Conservation (phyloP, 257 asterid genomes). For the Thymus mandschuricus region DNA sequence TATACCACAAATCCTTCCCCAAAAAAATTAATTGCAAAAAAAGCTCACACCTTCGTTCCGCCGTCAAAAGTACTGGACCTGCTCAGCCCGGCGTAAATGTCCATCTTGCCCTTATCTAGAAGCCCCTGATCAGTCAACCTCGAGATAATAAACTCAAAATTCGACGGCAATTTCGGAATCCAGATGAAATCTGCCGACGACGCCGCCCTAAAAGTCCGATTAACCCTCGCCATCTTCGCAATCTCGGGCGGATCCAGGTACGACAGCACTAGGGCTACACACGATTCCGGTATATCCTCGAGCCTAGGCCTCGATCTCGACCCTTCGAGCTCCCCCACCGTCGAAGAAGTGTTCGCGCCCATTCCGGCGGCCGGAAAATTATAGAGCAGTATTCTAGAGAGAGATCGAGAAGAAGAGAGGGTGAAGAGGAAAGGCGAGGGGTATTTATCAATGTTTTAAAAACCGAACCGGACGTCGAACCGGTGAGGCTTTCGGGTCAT, state of each 20-base stretch:
- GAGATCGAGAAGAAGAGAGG: too few species aligned
- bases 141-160: conserved; percentile 49
- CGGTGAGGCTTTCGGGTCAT: neutral
- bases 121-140: conserved; percentile 41
- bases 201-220: conserved; percentile 67
- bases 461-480: too few species aligned
- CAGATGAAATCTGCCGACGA: conserved; percentile 89
- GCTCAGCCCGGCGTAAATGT: conserved; percentile 60
- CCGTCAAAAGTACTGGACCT: conserved; percentile 56
- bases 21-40: too few species aligned
- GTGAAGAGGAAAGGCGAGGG: neutral
- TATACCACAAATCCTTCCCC: too few species aligned
- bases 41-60: conserved; percentile 67
- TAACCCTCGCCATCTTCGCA: conserved; percentile 68
- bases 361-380: conserved; percentile 35
- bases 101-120: conserved; percentile 49
- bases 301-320: conserved; percentile 45
- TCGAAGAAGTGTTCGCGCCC: conserved; percentile 69
- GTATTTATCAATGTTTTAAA: too few species aligned
- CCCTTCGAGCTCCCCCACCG: conserved; percentile 37
- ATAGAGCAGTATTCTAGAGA: conserved; percentile 1
- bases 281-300: conserved; percentile 83
- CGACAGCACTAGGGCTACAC: conserved; percentile 68
- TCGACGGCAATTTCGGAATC: conserved; percentile 71
- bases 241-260: conserved; percentile 81